Evolutionary conservation across 192 early-diverging fungal genomes (phyloP), one percentile per base, ranked within the genome.

Genomic region (Coemansia sp.): DNA sequence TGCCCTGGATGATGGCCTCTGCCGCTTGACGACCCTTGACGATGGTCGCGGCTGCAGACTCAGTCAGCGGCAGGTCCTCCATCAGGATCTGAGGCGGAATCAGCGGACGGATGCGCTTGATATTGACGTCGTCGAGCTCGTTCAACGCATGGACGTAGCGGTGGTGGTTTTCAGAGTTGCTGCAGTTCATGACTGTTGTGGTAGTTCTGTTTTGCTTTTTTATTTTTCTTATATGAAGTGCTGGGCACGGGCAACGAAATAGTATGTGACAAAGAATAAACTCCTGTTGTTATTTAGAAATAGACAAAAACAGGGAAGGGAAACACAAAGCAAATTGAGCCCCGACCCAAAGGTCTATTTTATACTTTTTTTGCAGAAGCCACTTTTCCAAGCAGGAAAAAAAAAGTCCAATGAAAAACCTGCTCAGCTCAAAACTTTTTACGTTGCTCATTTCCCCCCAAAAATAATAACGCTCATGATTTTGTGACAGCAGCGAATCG

Each of bases 71-170:
- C 60, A 89, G 71, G 71, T 94, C 93, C 75, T 96, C 94, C 88
- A 95, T 91, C 28, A 96, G 86, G 67, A 96, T 91, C 80, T 93
- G 92, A 31, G 94, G 94, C n/a, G 92, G 92, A 62, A 96, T 89
- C 59, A 93, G 76, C 45, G 90, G 92, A 57, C 85, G 88, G 69
- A 92, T 90, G 54, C 87, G 83, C 50, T 85, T 85, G 75, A 97
- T 96, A 54, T 93, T 85, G 68, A 90, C 90, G 71, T 96, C 94
- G 75, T 97, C 95, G 59, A 95, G 89, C 77, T 96, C 95, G 72
- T 96, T 96, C 20, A 96, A 85, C 14, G 93, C 91, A 54, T 87
- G 76, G 51, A 82, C 68, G 33, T 69, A 73, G 56, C 63, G 72
- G 56, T 69, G 72, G 54, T 57, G 36, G 52, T 42, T 61, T 48